Base-by-base conservation (phyloP, 2,329 filamentous ascomycete species). In the Monosporascus sp. region DNA sequence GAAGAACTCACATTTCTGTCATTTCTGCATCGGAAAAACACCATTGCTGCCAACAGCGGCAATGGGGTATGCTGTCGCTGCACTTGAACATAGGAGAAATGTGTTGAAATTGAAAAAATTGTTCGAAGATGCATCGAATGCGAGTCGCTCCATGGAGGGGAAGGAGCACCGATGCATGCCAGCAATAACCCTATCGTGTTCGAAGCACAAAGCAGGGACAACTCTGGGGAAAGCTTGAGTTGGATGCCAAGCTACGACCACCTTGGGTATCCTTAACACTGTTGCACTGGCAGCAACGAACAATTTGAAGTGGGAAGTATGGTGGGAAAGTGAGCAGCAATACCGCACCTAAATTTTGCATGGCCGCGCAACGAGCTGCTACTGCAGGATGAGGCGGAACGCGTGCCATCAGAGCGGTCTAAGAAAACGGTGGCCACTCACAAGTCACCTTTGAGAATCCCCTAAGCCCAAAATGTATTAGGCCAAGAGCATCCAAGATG, bases 61-160 rank as follows among this genome's bases (percentile, higher is more conserved):
- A 43, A 24, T 15, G 9, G 22, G 43, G 6, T 14, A 24, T 22
- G 24, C 24, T 46, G 18, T 31, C 31, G 22, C 20, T 8, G 25
- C 24, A 46, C 27, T 46, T 11, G 24, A 31, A 18, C 7, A 46
- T 18, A 14, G 14, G 4, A 14, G 31, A 11, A 27, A 14, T 35
- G 11, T 14, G 44, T 52, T 46, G 53, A 45, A 51, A 39, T 49
- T 35, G 38, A 35, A 39, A 47, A 18, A 47, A 50, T 22, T 39
- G 11, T 35, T 35, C 31, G 31, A 35, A 14, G 31, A 5, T 35
- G 31, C 31, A 35, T 35, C 31, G 31, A 35, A 14, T 35, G 31
- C 31, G 3, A 35, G 31, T 2, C 31, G 31, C 14, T 14, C 24
- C 41, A 22, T 8, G 43, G n/a, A 17, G 20, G 24, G 43, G 43